Evolutionary conservation across 768 basidiomycete genomes (phyloP), one percentile per base, ranked within the genome.

Genomic region (Naganishia friedmannii): DNA sequence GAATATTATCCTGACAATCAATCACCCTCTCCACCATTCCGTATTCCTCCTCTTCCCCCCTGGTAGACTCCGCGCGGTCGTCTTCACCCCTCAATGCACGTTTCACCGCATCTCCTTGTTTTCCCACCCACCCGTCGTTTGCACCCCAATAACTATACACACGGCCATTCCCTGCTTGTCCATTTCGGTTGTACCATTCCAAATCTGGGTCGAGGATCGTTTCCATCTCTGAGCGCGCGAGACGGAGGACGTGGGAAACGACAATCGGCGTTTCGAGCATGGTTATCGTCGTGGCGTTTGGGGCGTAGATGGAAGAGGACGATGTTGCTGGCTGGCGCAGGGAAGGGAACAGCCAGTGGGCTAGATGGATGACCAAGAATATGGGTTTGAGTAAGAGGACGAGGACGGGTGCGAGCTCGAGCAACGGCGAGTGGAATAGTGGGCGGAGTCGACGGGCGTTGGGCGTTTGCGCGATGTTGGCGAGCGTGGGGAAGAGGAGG

Each of bases 171-270:
- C 60, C 60, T 19, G 39, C 60, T 45, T 63, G 60, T 45, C 60
- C 60, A 55, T 83, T 56, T 7, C 56, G 31, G 12, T 29, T 26
- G 37, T 63, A 80, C 65, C 86, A 77, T 0, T 74, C 75, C 21
- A 80, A 42, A 73, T 91, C 88, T 3, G 88, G 81, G 9, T 82
- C 84, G 37, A 77, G 82, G 57, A 92, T 88, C 1, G 76, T 80
- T 21, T 81, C 77, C 88, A 91, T 90, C 80, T 91, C 90, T 32
- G 88, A 87, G 55, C 86, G 75, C 0, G 87, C 89, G 85, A 90
- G 87, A 31, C 80, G 81, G 53, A 91, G 77, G 8, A 85, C 81
- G 6, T 88, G 85, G 54, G 82, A 82, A 39, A 90, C 84, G 31
- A 84, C 82, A 3, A 77, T 72, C 0, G 86, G 86, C 3, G 86